A percentile compares a stretch with the other conserved stretches of the same genome.
Conservation (phyloP, 2,329 filamentous ascomycete species). For the Daldinia sp. region DNA sequence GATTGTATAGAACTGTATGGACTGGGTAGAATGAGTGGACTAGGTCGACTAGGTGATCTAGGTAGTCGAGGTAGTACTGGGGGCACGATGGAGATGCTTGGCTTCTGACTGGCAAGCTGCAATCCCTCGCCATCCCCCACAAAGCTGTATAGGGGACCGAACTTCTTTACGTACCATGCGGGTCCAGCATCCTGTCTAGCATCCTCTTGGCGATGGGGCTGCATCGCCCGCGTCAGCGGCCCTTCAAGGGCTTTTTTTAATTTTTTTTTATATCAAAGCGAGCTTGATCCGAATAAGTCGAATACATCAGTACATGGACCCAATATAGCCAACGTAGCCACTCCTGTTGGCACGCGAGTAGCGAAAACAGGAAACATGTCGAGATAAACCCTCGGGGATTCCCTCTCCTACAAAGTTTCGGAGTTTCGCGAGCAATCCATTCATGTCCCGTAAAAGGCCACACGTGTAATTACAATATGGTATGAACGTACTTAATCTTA, state of each 20-base stretch:
- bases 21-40: background rate
- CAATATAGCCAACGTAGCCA: background rate
- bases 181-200: conserved; percentile 18
- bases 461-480: conserved; percentile 4
- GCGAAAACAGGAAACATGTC: background rate
- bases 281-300: background rate
- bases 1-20: background rate
- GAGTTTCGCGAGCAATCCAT: conserved; percentile 14
- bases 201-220: conserved; percentile 32
- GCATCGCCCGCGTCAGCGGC: conserved; percentile 27
- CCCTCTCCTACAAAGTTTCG: conserved; percentile 3
- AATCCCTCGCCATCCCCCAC: conserved; percentile 34
- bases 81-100: conserved; percentile 32
- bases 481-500: conserved; percentile 7
- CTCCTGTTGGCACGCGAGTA: background rate
- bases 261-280: too few species aligned
- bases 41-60: background rate
- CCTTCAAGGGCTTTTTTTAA: too few species aligned
- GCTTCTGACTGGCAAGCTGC: conserved; percentile 31
- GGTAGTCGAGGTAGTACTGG: conserved; percentile 17
- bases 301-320: conserved; percentile 11
- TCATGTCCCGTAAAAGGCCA: conserved; percentile 4
- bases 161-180: conserved; percentile 31
- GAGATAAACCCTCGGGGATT: conserved; percentile 12
- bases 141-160: conserved; percentile 35